Evolutionary conservation across 1,139 yeast species (phyloP).

Genomic region (Zygoascus meyerae): DNA sequence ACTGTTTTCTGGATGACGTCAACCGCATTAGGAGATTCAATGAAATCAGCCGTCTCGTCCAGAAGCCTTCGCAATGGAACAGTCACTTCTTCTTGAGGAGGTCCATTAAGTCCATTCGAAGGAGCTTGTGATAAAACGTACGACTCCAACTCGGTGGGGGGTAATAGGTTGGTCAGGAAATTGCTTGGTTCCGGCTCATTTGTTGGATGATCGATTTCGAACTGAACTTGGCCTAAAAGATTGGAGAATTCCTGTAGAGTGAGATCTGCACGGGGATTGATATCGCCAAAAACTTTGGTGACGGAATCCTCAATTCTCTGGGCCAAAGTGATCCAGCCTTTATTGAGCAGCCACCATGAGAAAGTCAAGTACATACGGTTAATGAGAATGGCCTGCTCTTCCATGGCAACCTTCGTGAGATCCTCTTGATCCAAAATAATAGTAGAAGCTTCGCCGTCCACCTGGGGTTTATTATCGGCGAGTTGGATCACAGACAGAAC

Average conservation of each 20-base stretch:
- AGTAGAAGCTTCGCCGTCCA: slow-evolving; percentile 22
- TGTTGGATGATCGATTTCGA: slow-evolving; percentile 33
- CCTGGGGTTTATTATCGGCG: slow-evolving; percentile 37
- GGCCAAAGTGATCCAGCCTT: slow-evolving; percentile 67
- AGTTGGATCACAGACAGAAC: slow-evolving; percentile 69
- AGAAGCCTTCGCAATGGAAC: slow-evolving; percentile 34
- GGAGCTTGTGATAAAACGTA: slow-evolving; percentile 37
- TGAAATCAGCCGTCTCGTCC: slow-evolving; percentile 48
- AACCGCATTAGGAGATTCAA: slow-evolving; percentile 40
- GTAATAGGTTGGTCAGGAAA: slow-evolving; percentile 34
- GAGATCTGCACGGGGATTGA: slow-evolving; percentile 70
- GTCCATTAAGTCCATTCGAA: slow-evolving; percentile 11
- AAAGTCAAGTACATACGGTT: slow-evolving; percentile 83
- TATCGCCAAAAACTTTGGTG: slow-evolving; percentile 50
- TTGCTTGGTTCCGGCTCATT: slow-evolving; percentile 1
- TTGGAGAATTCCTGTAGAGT: slow-evolving; percentile 54
- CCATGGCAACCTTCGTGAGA: slow-evolving; percentile 24
- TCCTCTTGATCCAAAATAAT: slow-evolving; percentile 27
- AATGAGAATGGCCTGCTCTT: slow-evolving; percentile 34
- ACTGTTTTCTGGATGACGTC: slow-evolving; percentile 38
- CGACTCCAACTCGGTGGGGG: slow-evolving; percentile 39
- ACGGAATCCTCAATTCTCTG: slow-evolving; percentile 55
- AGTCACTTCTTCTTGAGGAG: slow-evolving; percentile 14
- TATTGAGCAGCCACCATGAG: slow-evolving; percentile 91
- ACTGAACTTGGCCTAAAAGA: slow-evolving; percentile 42